phyloP scores from a whole-genome alignment of 2,329 filamentous ascomycete species.

The Colletotrichum scovillei region DNA sequence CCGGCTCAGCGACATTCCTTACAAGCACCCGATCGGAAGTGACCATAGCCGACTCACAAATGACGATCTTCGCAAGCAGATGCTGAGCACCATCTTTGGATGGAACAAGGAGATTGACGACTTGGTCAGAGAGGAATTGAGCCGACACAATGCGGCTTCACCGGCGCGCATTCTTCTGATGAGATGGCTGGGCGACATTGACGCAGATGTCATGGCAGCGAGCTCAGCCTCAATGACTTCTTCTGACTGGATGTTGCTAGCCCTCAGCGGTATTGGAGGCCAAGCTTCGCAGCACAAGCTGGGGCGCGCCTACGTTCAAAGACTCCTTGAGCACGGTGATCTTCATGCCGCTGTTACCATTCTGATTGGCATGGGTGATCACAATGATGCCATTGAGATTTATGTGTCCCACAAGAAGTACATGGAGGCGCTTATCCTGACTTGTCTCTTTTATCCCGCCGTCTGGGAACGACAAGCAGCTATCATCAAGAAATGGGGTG shows the following conservation, averaged over 20 bases:
- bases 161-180: conserved; percentile 84
- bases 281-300: conserved; percentile 87
- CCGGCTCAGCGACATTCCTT: conserved; percentile 84
- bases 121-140: conserved; percentile 86
- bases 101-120: conserved; percentile 89
- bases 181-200: conserved; percentile 92
- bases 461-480: conserved; percentile 94
- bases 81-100: conserved; percentile 94
- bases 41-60: conserved; percentile 73
- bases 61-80: conserved; percentile 86
- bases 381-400: conserved; percentile 95
- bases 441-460: conserved; percentile 82
- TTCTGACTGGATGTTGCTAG: conserved; percentile 96
- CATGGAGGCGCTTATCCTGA: conserved; percentile 92
- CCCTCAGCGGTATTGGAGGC: conserved; percentile 84
- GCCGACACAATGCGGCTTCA: conserved; percentile 77
- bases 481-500: conserved; percentile 94
- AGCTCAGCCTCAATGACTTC: conserved; percentile 89
- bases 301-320: conserved; percentile 89
- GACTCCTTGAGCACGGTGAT: conserved; percentile 88
- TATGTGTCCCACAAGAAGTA: conserved; percentile 92
- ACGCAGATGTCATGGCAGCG: conserved; percentile 82
- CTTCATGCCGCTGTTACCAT: conserved; percentile 93
- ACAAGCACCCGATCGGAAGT: conserved; percentile 73
- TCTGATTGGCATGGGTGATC: conserved; percentile 89